Evolutionary conservation across 306 rosid species (phyloP).

Genomic region (Potentilla sterilis): DNA sequence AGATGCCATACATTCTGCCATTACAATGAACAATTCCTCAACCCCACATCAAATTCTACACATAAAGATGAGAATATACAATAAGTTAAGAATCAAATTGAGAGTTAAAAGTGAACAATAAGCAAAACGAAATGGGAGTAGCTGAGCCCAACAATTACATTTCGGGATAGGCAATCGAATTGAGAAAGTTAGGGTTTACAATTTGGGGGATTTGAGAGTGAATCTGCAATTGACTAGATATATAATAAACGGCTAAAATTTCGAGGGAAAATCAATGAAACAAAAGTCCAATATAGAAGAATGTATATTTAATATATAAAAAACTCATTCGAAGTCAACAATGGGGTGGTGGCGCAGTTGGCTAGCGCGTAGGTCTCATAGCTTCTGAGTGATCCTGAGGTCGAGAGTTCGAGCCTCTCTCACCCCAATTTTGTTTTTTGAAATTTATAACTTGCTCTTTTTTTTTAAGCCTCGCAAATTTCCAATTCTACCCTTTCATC

Average conservation of each 20-base stretch:
- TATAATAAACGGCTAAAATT: constrained; percentile 6
- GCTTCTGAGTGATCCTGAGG: constrained; percentile 63
- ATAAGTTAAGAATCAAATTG: background rate
- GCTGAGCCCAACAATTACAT: background rate
- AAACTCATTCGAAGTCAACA: background rate
- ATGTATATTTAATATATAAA: too few relatives aligned
- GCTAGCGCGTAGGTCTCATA: constrained; percentile 87
- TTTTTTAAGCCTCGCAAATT: background rate
- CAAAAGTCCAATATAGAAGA: too few relatives aligned
- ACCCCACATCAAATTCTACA: constrained; percentile 17
- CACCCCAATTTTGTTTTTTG: constrained; percentile 24
- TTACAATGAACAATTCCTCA: constrained; percentile 18
- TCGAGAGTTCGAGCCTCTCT: constrained; percentile 80
- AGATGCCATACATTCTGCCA: constrained; percentile 70
- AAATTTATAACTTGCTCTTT: background rate
- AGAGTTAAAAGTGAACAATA: background rate
- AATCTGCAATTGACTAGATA: background rate
- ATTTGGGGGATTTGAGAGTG: constrained; percentile 6
- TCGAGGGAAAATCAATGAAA: background rate
- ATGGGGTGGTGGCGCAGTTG: constrained; percentile 81
- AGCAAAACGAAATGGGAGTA: background rate
- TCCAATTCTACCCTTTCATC: background rate
- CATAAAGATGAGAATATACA: background rate
- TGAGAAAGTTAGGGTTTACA: constrained; percentile 14
- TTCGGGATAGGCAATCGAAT: background rate